These are phyloP conservation scores for Camelina neglecta DNA, from an alignment of 345 rosid species.

Conservation along the genomic window DNA sequence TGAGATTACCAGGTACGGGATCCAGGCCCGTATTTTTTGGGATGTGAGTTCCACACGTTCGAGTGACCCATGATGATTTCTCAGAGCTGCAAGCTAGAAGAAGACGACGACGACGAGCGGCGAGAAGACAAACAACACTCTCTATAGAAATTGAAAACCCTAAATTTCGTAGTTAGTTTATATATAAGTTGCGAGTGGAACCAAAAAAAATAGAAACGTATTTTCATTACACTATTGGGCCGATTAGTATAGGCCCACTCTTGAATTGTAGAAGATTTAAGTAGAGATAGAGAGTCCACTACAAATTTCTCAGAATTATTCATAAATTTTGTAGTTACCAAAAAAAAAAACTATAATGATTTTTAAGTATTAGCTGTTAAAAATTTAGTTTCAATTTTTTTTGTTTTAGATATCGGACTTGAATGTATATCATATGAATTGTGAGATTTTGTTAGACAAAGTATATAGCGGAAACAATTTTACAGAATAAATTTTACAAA, in stretches of 20 bases:
- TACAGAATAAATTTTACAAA: too few species aligned
- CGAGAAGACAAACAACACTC: neutral
- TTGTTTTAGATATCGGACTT: too few species aligned
- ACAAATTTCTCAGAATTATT: too few species aligned
- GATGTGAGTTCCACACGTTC: slow-evolving; percentile 38
- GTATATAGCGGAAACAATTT: too few species aligned
- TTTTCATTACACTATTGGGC: neutral
- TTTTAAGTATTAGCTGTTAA: too few species aligned
- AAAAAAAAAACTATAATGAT: too few species aligned
- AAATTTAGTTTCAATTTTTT: too few species aligned
- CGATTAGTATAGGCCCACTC: neutral
- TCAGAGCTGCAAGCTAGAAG: neutral
- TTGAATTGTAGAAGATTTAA: neutral
- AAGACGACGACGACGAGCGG: slow-evolving; percentile 24
- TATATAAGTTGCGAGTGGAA: neutral
- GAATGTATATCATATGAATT: too few species aligned
- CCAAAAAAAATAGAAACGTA: neutral
- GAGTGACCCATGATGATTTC: slow-evolving; percentile 34
- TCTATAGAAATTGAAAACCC: neutral
- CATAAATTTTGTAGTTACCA: too few species aligned
- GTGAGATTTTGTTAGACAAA: too few species aligned
- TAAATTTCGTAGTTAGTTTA: neutral
- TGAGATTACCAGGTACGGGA: slow-evolving; percentile 37
- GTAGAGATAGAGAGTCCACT: neutral
- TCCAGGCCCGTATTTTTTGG: slow-evolving; percentile 41